Evolutionary conservation across 306 rosid species (phyloP).

Genomic region (Cotoneaster glaucophyllus): DNA sequence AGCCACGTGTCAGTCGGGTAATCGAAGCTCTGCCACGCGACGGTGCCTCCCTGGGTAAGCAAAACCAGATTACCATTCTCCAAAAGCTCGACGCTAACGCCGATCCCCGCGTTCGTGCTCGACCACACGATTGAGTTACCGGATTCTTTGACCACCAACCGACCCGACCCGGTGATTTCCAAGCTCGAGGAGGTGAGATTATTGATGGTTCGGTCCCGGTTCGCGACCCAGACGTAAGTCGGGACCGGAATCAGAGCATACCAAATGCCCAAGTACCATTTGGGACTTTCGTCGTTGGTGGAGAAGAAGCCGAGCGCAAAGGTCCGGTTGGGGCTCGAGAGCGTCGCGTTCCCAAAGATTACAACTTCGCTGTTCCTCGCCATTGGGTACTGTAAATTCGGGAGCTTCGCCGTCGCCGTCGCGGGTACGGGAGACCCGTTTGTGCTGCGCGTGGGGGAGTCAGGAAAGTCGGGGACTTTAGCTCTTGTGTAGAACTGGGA

Average conservation of each 20-base stretch:
- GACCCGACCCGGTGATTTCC: constrained; percentile 35
- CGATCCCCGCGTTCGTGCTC: constrained; percentile 13
- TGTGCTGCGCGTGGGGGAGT: background rate
- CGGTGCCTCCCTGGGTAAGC: constrained; percentile 7
- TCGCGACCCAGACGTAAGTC: constrained; percentile 62
- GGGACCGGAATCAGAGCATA: constrained; percentile 36
- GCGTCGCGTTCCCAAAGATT: constrained; percentile 26
- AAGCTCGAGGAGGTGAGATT: constrained; percentile 19
- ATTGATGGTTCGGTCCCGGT: constrained; percentile 37
- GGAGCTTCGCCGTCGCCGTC: background rate
- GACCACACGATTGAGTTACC: constrained; percentile 37
- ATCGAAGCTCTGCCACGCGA: constrained; percentile 82
- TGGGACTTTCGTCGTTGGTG: constrained; percentile 8
- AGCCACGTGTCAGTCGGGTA: constrained; percentile 73
- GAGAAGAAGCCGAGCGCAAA: constrained; percentile 55
- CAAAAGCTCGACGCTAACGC: constrained; percentile 11
- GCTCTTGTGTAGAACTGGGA: background rate
- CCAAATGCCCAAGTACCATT: constrained; percentile 45
- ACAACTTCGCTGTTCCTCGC: constrained; percentile 5
- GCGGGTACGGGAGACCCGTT: background rate
- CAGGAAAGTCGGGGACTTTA: background rate
- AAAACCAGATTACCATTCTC: constrained; percentile 59
- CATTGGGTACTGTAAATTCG: background rate
- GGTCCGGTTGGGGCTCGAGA: constrained; percentile 37
- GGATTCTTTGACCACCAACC: constrained; percentile 37